A percentile compares a stretch with the other conserved stretches of the same genome.
Evolutionary conservation across 2,329 filamentous ascomycete species (phyloP).

Genomic region (Bisporella sp.): DNA sequence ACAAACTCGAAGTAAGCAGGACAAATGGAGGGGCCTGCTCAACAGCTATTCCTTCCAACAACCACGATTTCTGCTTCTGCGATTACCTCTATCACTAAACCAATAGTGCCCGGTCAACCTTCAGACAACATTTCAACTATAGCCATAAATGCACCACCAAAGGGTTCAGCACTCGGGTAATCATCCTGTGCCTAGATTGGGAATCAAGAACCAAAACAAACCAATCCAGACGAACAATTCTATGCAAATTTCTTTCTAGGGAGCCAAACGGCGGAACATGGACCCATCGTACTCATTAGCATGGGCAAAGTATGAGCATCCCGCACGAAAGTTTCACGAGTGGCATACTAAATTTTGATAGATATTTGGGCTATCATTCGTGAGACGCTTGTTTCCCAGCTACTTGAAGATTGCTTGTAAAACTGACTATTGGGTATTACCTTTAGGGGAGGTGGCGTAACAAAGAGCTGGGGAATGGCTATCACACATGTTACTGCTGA

Average conservation of each 20-base stretch:
- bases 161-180: constrained; percentile 39
- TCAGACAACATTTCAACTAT: not conserved
- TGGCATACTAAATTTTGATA: no score
- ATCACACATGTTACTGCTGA: constrained; percentile 65
- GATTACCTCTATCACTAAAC: no score
- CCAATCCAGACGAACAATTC: constrained; percentile 71
- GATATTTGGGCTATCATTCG: no score
- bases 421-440: no score
- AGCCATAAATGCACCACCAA: not conserved
- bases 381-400: no score
- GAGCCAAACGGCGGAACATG: constrained; percentile 63
- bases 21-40: no score
- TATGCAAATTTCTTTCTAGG: constrained; percentile 76
- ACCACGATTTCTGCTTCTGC: no score
- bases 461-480: constrained; percentile 68
- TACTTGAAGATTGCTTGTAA: no score
- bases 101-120: not conserved
- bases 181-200: constrained; percentile 51
- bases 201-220: constrained; percentile 32
- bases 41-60: no score
- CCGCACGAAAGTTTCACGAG: no score
- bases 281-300: constrained; percentile 64
- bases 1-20: no score
- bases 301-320: constrained; percentile 45
- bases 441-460: constrained; percentile 43